Percentiles rank a stretch among this genome's conserved stretches.
Evolutionary conservation across 2,329 filamentous ascomycete species (phyloP).

Genomic region (Beauveria rudraprayagi): DNA sequence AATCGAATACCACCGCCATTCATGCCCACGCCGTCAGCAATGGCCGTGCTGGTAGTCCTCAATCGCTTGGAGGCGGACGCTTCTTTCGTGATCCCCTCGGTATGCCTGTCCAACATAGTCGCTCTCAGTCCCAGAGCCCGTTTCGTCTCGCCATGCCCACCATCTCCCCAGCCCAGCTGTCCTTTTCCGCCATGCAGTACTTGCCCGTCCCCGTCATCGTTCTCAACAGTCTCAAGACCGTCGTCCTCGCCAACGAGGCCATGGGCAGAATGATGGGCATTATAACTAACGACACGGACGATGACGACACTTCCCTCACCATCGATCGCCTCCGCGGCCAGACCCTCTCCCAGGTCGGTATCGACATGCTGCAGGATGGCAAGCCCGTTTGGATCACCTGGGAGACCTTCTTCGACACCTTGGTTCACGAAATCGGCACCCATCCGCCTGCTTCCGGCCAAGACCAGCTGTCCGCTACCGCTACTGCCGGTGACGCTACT

Average conservation of each 20-base stretch:
- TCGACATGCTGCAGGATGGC: slow-evolving; percentile 66
- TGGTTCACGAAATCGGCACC: slow-evolving; percentile 36
- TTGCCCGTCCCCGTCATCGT: slow-evolving; percentile 65
- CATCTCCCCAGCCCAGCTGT: slow-evolving; percentile 45
- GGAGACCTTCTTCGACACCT: slow-evolving; percentile 49
- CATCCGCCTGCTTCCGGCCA: slow-evolving; percentile 19
- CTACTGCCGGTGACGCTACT: slow-evolving; percentile 25
- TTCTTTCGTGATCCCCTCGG: slow-evolving; percentile 27
- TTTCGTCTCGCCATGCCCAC: slow-evolving; percentile 36
- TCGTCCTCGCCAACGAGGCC: slow-evolving; percentile 67
- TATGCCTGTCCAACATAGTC: slow-evolving; percentile 14
- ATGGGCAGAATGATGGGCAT: slow-evolving; percentile 63
- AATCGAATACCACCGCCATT: slow-evolving; percentile 12
- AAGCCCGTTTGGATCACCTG: slow-evolving; percentile 50
- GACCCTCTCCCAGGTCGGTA: slow-evolving; percentile 59
- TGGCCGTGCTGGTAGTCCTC: slow-evolving; percentile 19
- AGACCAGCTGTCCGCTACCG: slow-evolving; percentile 12
- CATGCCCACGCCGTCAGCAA: slow-evolving; percentile 3
- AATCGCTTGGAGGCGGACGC: slow-evolving; percentile 21
- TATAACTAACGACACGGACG: slow-evolving; percentile 32
- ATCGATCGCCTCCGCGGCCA: slow-evolving; percentile 57
- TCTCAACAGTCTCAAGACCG: slow-evolving; percentile 58
- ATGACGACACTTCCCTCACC: slow-evolving; percentile 35
- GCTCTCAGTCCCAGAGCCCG: slow-evolving; percentile 31
- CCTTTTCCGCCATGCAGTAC: slow-evolving; percentile 64